Base-by-base conservation (phyloP, 163 green algal genomes). In the Scenedesmus sp. region DNA sequence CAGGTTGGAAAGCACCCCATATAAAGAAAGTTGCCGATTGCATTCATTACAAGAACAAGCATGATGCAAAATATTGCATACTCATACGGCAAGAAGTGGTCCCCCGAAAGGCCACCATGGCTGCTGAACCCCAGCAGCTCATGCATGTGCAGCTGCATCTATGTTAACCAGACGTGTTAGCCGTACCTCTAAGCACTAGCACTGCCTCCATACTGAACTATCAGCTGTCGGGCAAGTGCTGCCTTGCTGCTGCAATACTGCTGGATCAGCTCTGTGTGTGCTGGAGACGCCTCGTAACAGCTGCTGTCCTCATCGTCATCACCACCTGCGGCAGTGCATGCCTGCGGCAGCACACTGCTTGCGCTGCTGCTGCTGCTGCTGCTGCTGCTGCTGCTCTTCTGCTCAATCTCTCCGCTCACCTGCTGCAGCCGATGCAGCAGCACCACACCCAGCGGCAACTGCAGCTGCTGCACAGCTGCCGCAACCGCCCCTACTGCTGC, bases 191-290 rank as follows among this genome's bases (percentile, higher is more conserved):
- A 3, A 79, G 4, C 5, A 79, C 23, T 13, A 79, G 23, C 18
- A 13, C 3, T 79, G 23, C 23, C 13, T 5, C 57, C 76, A 57
- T 88, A 89, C 34, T 46, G 56, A 1, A 13, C 62, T 46, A 76
- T 7, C 0, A 89, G 84, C 84, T 82, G 84, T n/a, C 20, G 13
- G 52, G 84, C 84, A 16, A 89, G n/a, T 62, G n/a, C 26, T 23
- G 34, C 60, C 54, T 89, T 89, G 62, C 84, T 89, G 62, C 84
- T 89, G 84, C 84, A 89, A 20, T 89, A 89, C 23, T 46, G 23
- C 18, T 20, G 13, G 55, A 82, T 64, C 84, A 89, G 57, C 2
- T 5, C 26, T 4, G 15, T 18, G 46, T 89, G 84, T 1, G 56
- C 84, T n/a, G n/a, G 26, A 82, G n/a, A 60, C 4, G 15, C 12